A percentile compares a stretch with the other conserved stretches of the same genome.
Evolutionary conservation across 2,329 filamentous ascomycete genomes (phyloP).

Genomic region (Aureobasidium vineae): DNA sequence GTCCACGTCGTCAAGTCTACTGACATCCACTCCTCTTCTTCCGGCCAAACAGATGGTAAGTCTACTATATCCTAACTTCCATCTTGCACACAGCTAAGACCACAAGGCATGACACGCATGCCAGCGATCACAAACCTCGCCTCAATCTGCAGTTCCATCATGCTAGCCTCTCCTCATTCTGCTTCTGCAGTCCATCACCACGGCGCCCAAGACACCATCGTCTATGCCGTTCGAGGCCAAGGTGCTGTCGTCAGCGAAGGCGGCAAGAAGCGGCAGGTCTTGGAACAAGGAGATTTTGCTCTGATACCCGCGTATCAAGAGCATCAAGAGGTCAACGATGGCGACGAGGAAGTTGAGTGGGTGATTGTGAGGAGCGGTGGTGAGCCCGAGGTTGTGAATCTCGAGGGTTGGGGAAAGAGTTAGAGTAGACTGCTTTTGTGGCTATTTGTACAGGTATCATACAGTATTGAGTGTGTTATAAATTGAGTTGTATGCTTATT

Average conservation of each 20-base stretch:
- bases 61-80: neutral
- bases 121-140: conserved; percentile 51
- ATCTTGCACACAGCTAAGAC: neutral
- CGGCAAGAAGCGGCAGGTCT: conserved; percentile 56
- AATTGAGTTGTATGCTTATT: conserved; percentile 10
- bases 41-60: conserved; percentile 47
- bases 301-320: conserved; percentile 68
- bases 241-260: conserved; percentile 60
- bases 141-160: conserved; percentile 45
- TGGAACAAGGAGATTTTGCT: conserved; percentile 66
- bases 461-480: neutral
- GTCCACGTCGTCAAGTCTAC: conserved; percentile 56
- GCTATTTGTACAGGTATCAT: conserved; percentile 5
- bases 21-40: conserved; percentile 45
- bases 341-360: conserved; percentile 63
- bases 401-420: conserved; percentile 59
- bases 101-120: conserved; percentile 47
- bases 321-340: conserved; percentile 67
- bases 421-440: conserved; percentile 9
- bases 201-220: conserved; percentile 68
- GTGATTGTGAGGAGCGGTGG: conserved; percentile 63
- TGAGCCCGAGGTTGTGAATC: conserved; percentile 60
- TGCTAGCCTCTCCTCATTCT: conserved; percentile 63
- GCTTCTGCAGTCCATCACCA: conserved; percentile 66
- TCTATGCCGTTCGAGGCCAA: conserved; percentile 62